Conservation (phyloP, 805 yeast species). For the Kodamaea kakaduensis region DNA sequence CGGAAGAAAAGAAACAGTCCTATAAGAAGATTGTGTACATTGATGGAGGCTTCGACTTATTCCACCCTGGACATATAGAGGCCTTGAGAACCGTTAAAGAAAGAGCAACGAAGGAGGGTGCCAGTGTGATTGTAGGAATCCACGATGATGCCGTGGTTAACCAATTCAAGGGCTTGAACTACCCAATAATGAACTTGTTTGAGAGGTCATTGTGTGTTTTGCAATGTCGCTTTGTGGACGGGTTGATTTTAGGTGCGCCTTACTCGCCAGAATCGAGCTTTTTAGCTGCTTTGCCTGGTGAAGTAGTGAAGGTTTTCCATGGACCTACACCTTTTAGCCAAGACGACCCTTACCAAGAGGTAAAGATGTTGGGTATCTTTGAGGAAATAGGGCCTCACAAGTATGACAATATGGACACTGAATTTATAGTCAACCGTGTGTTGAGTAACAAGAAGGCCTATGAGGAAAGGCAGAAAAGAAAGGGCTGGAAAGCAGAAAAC, state of each 20-base stretch:
- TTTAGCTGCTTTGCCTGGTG: constrained; percentile 36
- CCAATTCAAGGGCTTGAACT: constrained; percentile 54
- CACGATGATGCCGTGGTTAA: constrained; percentile 57
- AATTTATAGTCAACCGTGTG: constrained; percentile 73
- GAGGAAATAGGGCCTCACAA: constrained; percentile 49
- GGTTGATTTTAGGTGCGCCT: constrained; percentile 70
- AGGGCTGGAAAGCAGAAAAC: constrained; percentile 71
- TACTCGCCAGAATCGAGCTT: constrained; percentile 41
- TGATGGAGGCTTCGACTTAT: constrained; percentile 86
- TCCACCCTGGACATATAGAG: constrained; percentile 89
- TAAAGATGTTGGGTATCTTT: constrained; percentile 30
- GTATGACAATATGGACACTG: constrained; percentile 62
- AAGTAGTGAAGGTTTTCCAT: constrained; percentile 44
- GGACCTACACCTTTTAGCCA: constrained; percentile 50
- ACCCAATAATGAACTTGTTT: constrained; percentile 81
- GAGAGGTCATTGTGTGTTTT: constrained; percentile 85
- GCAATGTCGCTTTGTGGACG: constrained; percentile 83
- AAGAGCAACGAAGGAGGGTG: constrained; percentile 32
- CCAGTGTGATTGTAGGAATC: constrained; percentile 63
- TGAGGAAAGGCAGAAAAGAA: constrained; percentile 81
- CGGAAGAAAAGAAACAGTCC: constrained; percentile 15
- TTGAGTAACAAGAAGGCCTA: constrained; percentile 62
- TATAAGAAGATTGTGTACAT: constrained; percentile 46
- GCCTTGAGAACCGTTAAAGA: constrained; percentile 51
- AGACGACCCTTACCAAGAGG: constrained; percentile 36